Evolutionary conservation across 2,329 filamentous ascomycete species (phyloP), one percentile per base, ranked within the genome.

Genomic region (Alternaria angustiovoidea): DNA sequence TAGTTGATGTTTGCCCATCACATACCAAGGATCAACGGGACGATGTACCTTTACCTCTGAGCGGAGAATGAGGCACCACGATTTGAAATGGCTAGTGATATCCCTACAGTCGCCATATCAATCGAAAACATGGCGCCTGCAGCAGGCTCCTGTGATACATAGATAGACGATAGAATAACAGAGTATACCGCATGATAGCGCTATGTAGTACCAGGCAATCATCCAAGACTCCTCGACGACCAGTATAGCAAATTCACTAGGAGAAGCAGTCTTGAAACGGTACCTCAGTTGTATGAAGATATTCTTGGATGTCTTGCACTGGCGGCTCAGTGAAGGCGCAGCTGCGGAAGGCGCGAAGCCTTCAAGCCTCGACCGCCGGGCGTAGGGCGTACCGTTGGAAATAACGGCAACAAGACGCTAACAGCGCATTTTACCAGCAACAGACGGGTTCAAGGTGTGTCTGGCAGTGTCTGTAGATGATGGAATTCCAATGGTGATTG

Each of bases 241-340:
- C 14, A 46, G 8, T 34, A 20, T 16, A 12, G 18, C 14, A 12
- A 7, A 16, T 4, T 20, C 30, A 22, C 18, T 22, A 48, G 12
- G 22, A 34, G 20, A 48, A 4, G 46, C 46, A 30, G 1, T 48
- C n/a, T 24, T 48, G 46, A 24, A 36, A 48, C 46, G 16, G 30
- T n/a, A 48, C 30, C 46, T 26, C 38, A n/a, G 4, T 16, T 24
- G 46, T 24, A 16, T n/a, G 20, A 38, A 49, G 46, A 24, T 49
- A 49, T 26, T 24, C 46, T 42, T 28, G 47, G 48, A 57, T 24
- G 34, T 20, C 24, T 42, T 26, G 22, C 30, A 26, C 22, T 41
- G 24, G 63, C 56, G 62, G 58, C 55, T 64, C 59, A 53, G 56
- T 62, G 54, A 58, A 59, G 68, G 68, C 64, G 68, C 68, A 71